phyloP scores from a whole-genome alignment of 805 yeast species.

The Monosporozyma yasuniensis region DNA sequence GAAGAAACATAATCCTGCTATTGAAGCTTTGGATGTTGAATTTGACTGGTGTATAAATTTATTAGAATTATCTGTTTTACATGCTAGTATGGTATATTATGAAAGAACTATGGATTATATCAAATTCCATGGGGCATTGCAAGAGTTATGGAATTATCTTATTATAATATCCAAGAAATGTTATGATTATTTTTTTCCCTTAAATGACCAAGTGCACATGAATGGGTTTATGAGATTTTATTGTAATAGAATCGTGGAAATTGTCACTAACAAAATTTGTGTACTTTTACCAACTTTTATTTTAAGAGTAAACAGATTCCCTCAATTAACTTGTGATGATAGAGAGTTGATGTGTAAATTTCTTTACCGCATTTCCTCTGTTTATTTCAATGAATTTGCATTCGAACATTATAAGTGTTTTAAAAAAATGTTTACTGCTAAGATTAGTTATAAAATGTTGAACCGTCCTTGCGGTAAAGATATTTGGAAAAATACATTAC shows the following conservation, averaged over 20 bases:
- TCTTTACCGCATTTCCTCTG: conserved; percentile 16
- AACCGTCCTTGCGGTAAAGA: conserved; percentile 16
- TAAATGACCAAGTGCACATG: conserved; percentile 4
- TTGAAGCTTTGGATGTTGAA: conserved; percentile 13
- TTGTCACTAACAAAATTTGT: conserved; percentile 20
- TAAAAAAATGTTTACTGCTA: conserved; percentile 25
- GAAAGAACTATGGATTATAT: conserved; percentile 11
- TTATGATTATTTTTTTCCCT: conserved; percentile 13
- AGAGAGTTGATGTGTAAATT: conserved; percentile 14
- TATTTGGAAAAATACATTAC: conserved; percentile 22
- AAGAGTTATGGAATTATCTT: conserved; percentile 17
- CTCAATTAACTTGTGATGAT: conserved; percentile 6
- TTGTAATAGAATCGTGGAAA: conserved; percentile 23
- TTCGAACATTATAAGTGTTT: conserved; percentile 25
- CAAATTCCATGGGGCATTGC: conserved; percentile 11
- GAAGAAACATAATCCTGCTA: neutral
- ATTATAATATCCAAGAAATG: conserved; percentile 15
- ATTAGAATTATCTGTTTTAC: conserved; percentile 15
- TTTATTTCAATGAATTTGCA: conserved; percentile 26
- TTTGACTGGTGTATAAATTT: conserved; percentile 16
- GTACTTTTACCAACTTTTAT: conserved; percentile 22
- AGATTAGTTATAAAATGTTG: conserved; percentile 21
- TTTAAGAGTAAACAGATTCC: conserved; percentile 17
- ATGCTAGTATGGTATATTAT: conserved; percentile 18
- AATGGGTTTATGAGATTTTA: conserved; percentile 19